Conservation (phyloP, 1,139 yeast species). For the Kluyveromyces marxianus region DNA sequence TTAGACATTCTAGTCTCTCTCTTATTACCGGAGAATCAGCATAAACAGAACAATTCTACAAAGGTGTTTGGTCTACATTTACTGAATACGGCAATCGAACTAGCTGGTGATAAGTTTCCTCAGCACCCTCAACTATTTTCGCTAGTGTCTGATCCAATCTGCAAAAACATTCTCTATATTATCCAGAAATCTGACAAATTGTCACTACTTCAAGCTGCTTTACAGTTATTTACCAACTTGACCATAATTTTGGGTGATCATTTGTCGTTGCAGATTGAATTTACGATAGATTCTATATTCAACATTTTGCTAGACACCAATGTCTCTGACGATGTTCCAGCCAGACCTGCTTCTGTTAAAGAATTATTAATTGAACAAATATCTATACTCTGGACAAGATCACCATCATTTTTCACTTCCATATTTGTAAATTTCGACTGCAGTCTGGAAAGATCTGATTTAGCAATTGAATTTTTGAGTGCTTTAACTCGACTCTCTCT, state of each 20-base stretch:
- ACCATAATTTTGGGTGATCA: slow-evolving; percentile 51
- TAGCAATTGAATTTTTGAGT: slow-evolving; percentile 62
- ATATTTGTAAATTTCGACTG: slow-evolving; percentile 74
- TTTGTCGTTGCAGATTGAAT: slow-evolving; percentile 60
- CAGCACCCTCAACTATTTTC: slow-evolving; percentile 59
- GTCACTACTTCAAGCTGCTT: slow-evolving; percentile 62
- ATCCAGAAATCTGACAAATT: slow-evolving; percentile 64
- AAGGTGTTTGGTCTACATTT: slow-evolving; percentile 75
- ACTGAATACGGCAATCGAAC: slow-evolving; percentile 73
- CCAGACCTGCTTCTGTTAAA: slow-evolving; percentile 45
- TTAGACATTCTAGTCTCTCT: slow-evolving; percentile 74
- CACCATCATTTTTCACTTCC: slow-evolving; percentile 64
- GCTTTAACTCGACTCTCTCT: slow-evolving; percentile 68
- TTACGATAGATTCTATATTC: slow-evolving; percentile 53
- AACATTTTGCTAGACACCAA: slow-evolving; percentile 42
- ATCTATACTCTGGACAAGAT: slow-evolving; percentile 76
- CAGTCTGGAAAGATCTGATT: slow-evolving; percentile 78
- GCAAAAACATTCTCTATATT: slow-evolving; percentile 74
- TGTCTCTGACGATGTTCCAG: slow-evolving; percentile 17
- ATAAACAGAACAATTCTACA: slow-evolving; percentile 81
- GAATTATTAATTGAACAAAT: slow-evolving; percentile 81
- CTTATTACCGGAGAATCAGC: slow-evolving; percentile 73
- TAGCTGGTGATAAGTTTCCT: slow-evolving; percentile 63
- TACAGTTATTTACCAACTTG: slow-evolving; percentile 67
- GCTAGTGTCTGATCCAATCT: slow-evolving; percentile 68